Evolutionary conservation across 2,329 filamentous ascomycete species (phyloP).

Genomic region (Nannizziopsis barbatae): DNA sequence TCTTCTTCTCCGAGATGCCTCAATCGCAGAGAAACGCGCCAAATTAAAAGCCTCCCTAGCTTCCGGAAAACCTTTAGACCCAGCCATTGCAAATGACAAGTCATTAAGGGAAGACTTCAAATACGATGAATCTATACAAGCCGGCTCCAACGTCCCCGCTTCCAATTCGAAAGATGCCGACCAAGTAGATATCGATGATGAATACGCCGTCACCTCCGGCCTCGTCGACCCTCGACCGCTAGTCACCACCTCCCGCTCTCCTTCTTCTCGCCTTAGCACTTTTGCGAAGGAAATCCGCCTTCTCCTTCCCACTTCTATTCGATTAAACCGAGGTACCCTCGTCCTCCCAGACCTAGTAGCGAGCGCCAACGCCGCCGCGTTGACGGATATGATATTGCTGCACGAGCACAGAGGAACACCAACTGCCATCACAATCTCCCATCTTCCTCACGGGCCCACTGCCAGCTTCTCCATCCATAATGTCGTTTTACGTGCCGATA

Average conservation of each 20-base stretch:
- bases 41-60: conserved; percentile 78
- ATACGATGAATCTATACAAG: conserved; percentile 75
- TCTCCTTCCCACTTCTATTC: conserved; percentile 70
- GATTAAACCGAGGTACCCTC: conserved; percentile 83
- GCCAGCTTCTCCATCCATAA: conserved; percentile 84
- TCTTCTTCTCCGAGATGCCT: conserved; percentile 75
- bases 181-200: conserved; percentile 74
- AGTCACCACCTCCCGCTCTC: conserved; percentile 82
- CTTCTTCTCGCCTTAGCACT: conserved; percentile 69
- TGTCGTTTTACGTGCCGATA: conserved; percentile 82
- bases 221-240: conserved; percentile 80
- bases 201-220: conserved; percentile 84
- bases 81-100: conserved; percentile 76
- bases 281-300: conserved; percentile 89
- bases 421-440: conserved; percentile 75
- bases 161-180: conserved; percentile 66
- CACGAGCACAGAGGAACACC: conserved; percentile 91
- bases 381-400: conserved; percentile 75
- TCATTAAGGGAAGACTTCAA: conserved; percentile 74
- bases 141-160: conserved; percentile 35
- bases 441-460: conserved; percentile 80
- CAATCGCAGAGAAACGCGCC: conserved; percentile 82
- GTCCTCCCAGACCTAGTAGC: conserved; percentile 75
- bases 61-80: conserved; percentile 74
- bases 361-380: conserved; percentile 65